Conservation (phyloP, 148 eudicot genomes). For the Nyssa sinensis region DNA sequence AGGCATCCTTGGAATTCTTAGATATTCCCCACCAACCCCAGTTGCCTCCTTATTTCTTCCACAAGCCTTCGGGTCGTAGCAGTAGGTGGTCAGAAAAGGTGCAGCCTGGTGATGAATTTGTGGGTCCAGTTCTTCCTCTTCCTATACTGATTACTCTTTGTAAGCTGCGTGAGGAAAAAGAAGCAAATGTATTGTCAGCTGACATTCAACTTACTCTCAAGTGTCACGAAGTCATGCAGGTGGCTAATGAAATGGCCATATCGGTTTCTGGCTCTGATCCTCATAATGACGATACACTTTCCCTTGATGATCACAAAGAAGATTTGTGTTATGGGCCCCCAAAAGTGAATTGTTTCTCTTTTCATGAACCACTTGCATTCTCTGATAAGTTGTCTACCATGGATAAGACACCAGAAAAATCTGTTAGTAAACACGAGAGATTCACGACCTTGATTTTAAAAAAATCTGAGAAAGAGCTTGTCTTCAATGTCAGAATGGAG, state of each 20-base stretch:
- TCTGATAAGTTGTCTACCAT: constrained; percentile 16
- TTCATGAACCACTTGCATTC: constrained; percentile 42
- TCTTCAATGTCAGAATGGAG: constrained; percentile 4
- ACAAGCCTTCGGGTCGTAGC: constrained; percentile 48
- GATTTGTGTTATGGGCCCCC: too few relatives aligned
- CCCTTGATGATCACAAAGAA: constrained; percentile 58
- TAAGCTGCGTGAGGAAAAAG: constrained; percentile 37
- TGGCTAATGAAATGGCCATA: constrained; percentile 32
- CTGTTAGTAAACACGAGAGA: constrained; percentile 24
- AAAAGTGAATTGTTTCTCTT: constrained; percentile 23
- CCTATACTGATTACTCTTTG: constrained; percentile 40
- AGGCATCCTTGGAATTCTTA: constrained; percentile 47
- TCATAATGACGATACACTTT: constrained; percentile 38
- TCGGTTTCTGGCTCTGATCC: constrained; percentile 19
- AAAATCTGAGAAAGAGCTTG: constrained; percentile 13
- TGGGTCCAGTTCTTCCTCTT: constrained; percentile 74
- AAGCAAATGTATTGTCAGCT: constrained; percentile 35
- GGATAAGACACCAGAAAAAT: constrained; percentile 15
- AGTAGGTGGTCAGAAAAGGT: constrained; percentile 51
- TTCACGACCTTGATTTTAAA: constrained; percentile 32
- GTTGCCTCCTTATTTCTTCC: constrained; percentile 56
- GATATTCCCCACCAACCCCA: constrained; percentile 50
- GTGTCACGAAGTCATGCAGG: constrained; percentile 39
- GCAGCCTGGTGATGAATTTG: constrained; percentile 38
- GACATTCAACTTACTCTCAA: constrained; percentile 33